A percentile compares a stretch with the other conserved stretches of the same genome.
Evolutionary conservation across 2,329 filamentous ascomycete species (phyloP).

Genomic region (Triangularia verruculosa): DNA sequence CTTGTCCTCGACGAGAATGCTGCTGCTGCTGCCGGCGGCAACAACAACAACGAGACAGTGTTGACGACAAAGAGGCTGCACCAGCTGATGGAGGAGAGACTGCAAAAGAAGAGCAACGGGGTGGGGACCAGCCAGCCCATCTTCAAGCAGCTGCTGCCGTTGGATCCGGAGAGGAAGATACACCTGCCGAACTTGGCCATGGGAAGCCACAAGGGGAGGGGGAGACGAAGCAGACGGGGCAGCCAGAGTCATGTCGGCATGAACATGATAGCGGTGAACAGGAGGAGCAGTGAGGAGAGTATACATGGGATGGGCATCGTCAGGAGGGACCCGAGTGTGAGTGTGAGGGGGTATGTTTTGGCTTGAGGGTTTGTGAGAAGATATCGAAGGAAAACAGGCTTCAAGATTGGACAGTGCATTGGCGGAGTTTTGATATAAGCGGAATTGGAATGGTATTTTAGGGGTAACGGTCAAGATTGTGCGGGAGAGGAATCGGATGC

Average conservation of each 20-base stretch:
- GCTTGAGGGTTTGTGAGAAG: neutral
- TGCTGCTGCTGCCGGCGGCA: neutral
- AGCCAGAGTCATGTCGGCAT: neutral
- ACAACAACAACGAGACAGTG: neutral
- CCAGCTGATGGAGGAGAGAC: slow-evolving; percentile 28
- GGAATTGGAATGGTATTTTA: neutral
- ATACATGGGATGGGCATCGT: neutral
- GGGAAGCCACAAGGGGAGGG: neutral
- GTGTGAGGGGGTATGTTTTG: neutral
- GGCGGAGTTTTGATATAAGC: neutral
- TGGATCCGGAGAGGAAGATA: slow-evolving; percentile 30
- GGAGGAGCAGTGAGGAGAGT: slow-evolving; percentile 10
- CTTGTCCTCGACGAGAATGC: slow-evolving; percentile 24
- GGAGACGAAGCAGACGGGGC: slow-evolving; percentile 9
- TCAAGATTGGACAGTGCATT: neutral
- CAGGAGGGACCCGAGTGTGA: neutral
- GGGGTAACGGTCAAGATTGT: neutral
- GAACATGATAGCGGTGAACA: neutral
- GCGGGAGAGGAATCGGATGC: neutral
- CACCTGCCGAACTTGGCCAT: slow-evolving; percentile 26
- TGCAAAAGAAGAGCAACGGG: slow-evolving; percentile 22
- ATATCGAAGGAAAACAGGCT: neutral
- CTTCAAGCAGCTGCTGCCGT: slow-evolving; percentile 30
- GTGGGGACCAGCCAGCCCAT: slow-evolving; percentile 28
- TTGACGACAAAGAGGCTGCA: slow-evolving; percentile 29